Conservation (phyloP, 805 yeast species). For the Spathaspora hagerdaliae region DNA sequence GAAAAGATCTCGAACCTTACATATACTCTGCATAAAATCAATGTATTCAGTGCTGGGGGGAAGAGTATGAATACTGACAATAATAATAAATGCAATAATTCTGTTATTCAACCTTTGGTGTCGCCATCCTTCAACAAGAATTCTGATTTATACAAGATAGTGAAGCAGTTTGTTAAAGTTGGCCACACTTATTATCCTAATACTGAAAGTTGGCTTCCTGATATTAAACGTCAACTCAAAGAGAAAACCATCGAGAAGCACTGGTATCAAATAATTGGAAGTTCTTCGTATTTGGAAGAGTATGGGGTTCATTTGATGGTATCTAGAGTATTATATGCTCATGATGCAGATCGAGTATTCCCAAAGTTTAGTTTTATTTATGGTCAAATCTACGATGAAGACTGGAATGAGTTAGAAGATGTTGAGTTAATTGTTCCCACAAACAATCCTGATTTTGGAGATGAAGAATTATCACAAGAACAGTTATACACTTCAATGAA, state of each 20-base stretch:
- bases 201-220: neutral
- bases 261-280: conserved; percentile 30
- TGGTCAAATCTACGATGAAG: conserved; percentile 18
- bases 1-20: too few species aligned
- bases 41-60: too few species aligned
- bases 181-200: neutral
- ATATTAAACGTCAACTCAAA: conserved; percentile 7
- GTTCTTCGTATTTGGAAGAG: conserved; percentile 29
- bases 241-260: conserved; percentile 11
- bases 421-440: conserved; percentile 21
- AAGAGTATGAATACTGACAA: too few species aligned
- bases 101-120: neutral
- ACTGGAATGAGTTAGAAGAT: conserved; percentile 20
- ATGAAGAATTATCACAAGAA: neutral
- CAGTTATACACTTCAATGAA: conserved; percentile 3
- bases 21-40: too few species aligned
- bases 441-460: conserved; percentile 5
- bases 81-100: too few species aligned
- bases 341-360: conserved; percentile 15
- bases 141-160: neutral
- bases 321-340: conserved; percentile 23
- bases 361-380: conserved; percentile 22
- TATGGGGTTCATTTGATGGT: conserved; percentile 30
- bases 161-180: neutral
- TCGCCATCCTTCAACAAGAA: neutral